Evolutionary conservation across 306 rosid species (phyloP).

Genomic region (Hippophae gyantsensis): DNA sequence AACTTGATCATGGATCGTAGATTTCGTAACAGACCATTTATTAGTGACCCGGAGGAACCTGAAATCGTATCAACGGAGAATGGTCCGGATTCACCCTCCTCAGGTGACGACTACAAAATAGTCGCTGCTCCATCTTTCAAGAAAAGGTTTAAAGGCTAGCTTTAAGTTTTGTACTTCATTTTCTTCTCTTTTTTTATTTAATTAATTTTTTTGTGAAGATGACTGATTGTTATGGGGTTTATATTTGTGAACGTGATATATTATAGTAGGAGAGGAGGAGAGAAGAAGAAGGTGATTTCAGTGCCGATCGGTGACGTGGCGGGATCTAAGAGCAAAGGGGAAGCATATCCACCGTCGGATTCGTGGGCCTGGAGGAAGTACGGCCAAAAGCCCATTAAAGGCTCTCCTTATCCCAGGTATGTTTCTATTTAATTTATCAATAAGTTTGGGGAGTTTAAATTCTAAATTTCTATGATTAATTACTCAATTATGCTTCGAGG

Average conservation of each 20-base stretch:
- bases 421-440: neutral
- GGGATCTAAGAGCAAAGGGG: conserved; percentile 77
- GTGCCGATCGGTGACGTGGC: conserved; percentile 92
- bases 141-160: conserved; percentile 36
- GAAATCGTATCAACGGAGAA: conserved; percentile 31
- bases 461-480: neutral
- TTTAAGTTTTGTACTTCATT: neutral
- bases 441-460: neutral
- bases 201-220: conserved; percentile 13
- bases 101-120: conserved; percentile 43
- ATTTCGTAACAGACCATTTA: conserved; percentile 22
- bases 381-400: conserved; percentile 95
- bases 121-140: conserved; percentile 46
- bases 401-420: conserved; percentile 90
- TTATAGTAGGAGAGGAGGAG: conserved; percentile 49
- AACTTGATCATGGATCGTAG: conserved; percentile 42
- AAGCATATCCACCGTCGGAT: conserved; percentile 79
- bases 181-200: neutral
- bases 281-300: conserved; percentile 68
- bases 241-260: neutral
- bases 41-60: conserved; percentile 36
- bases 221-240: conserved; percentile 18
- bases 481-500: neutral
- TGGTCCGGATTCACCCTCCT: conserved; percentile 59
- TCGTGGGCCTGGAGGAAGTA: conserved; percentile 98